Evolutionary conservation across 495 filamentous ascomycete species (phyloP).

Genomic region (Schizothecium vesticola): DNA sequence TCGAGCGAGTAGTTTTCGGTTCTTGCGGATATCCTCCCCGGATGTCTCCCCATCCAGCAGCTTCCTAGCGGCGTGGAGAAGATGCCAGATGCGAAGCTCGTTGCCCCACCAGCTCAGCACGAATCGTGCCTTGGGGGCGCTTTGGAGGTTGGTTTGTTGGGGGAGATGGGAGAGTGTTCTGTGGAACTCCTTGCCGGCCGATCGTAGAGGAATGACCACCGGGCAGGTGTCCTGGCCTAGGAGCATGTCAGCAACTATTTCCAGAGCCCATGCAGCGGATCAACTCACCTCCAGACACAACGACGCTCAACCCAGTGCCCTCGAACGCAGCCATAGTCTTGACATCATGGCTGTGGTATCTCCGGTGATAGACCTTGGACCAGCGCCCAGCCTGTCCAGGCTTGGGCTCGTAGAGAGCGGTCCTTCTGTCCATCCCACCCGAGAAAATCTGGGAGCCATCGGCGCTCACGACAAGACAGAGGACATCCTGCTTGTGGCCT

Average conservation of each 20-base stretch:
- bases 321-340: slow-evolving; percentile 93
- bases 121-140: slow-evolving; percentile 63
- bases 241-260: slow-evolving; percentile 29
- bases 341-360: slow-evolving; percentile 88
- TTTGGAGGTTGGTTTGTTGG: slow-evolving; percentile 64
- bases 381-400: slow-evolving; percentile 60
- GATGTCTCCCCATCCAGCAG: slow-evolving; percentile 37
- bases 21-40: slow-evolving; percentile 34
- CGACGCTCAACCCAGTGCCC: slow-evolving; percentile 71
- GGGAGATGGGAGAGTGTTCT: slow-evolving; percentile 72
- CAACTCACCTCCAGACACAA: slow-evolving; percentile 82
- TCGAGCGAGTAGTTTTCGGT: slow-evolving; percentile 60
- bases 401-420: slow-evolving; percentile 67
- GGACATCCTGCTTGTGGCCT: slow-evolving; percentile 80
- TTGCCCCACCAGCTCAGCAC: slow-evolving; percentile 92
- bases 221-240: slow-evolving; percentile 80
- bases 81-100: slow-evolving; percentile 78
- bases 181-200: slow-evolving; percentile 77
- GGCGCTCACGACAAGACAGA: slow-evolving; percentile 72
- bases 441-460: slow-evolving; percentile 84
- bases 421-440: slow-evolving; percentile 84
- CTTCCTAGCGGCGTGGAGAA: slow-evolving; percentile 45
- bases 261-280: neutral
- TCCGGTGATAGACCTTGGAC: slow-evolving; percentile 74
- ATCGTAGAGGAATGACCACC: slow-evolving; percentile 70